Conservation (phyloP, 1,139 yeast genomes). For the Pichia sorboxylosa region DNA sequence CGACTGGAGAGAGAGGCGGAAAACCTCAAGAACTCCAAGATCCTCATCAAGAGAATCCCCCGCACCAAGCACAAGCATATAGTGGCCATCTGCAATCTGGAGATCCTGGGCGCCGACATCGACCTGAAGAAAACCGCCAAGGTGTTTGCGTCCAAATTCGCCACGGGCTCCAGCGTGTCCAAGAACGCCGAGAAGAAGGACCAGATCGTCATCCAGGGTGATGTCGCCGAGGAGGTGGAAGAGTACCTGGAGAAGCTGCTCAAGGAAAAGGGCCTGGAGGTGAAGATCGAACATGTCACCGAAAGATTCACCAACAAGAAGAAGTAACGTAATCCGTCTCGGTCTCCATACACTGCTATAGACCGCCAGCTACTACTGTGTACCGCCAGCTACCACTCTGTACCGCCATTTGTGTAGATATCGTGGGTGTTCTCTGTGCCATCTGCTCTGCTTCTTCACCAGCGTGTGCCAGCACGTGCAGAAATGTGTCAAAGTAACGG, state of each 20-base stretch:
- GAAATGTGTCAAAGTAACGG: too few species aligned
- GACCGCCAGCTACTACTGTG: too few species aligned
- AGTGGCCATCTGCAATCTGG: constrained; percentile 78
- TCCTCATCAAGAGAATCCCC: constrained; percentile 75
- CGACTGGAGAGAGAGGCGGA: constrained; percentile 78
- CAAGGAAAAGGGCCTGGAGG: constrained; percentile 75
- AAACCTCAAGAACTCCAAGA: constrained; percentile 68
- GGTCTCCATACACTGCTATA: too few species aligned
- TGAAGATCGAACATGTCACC: constrained; percentile 56
- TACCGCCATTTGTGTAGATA: too few species aligned
- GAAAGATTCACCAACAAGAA: constrained; percentile 11
- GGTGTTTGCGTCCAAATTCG: constrained; percentile 87
- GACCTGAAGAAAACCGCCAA: constrained; percentile 88
- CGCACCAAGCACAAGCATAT: constrained; percentile 85
- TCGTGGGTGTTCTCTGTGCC: too few species aligned
- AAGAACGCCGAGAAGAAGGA: constrained; percentile 88
- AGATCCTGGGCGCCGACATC: constrained; percentile 56
- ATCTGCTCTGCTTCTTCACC: too few species aligned
- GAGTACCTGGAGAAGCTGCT: constrained; percentile 59
- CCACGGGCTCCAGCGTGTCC: constrained; percentile 94
- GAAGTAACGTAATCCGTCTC: too few species aligned
- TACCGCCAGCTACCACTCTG: too few species aligned
- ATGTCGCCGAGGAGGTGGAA: constrained; percentile 86
- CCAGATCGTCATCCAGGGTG: constrained; percentile 89
- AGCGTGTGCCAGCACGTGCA: too few species aligned